These are phyloP conservation scores for Amanita jacksonii DNA, from an alignment of 768 basidiomycete species.

Conservation along the genomic window DNA sequence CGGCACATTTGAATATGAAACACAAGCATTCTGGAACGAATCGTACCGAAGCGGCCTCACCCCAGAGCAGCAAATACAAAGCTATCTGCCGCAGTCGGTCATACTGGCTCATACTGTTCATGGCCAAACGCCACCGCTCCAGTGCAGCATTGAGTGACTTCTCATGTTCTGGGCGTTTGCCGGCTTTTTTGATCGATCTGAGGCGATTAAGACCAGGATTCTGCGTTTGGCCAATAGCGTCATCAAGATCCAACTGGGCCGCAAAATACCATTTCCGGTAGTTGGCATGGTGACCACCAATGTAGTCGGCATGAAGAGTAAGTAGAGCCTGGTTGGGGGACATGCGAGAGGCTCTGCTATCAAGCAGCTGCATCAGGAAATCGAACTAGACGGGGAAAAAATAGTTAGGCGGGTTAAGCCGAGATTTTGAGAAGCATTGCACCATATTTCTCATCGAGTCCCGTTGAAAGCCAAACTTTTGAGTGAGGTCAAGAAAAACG, in stretches of 20 bases:
- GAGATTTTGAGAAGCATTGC: constrained; percentile 12
- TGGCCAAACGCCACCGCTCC: constrained; percentile 92
- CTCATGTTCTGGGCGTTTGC: constrained; percentile 42
- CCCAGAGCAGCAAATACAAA: constrained; percentile 93
- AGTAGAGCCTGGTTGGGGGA: constrained; percentile 90
- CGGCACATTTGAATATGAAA: constrained; percentile 99
- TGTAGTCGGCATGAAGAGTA: constrained; percentile 97
- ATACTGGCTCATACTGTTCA: constrained; percentile 98
- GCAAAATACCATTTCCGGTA: constrained; percentile 99
- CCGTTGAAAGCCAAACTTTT: constrained; percentile 98
- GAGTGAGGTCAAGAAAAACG: constrained; percentile 91
- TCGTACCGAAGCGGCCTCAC: constrained; percentile 94
- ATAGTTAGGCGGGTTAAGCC: constrained; percentile 12
- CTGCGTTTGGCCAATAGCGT: constrained; percentile 86
- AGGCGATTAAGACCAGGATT: constrained; percentile 85
- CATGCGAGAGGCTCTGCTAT: constrained; percentile 96
- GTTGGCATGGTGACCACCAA: constrained; percentile 96
- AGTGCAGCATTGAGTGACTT: constrained; percentile 73
- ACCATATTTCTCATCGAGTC: constrained; percentile 97
- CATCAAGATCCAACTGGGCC: constrained; percentile 96
- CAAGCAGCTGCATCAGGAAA: constrained; percentile 94
- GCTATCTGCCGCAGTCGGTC: constrained; percentile 96
- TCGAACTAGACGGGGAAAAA: constrained; percentile 58
- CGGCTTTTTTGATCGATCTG: constrained; percentile 48
- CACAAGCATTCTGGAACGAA: constrained; percentile 95